These are phyloP conservation scores for Cymbopogon citratus DNA, from an alignment of 176 grass and related monocot species.

Conservation along the genomic window DNA sequence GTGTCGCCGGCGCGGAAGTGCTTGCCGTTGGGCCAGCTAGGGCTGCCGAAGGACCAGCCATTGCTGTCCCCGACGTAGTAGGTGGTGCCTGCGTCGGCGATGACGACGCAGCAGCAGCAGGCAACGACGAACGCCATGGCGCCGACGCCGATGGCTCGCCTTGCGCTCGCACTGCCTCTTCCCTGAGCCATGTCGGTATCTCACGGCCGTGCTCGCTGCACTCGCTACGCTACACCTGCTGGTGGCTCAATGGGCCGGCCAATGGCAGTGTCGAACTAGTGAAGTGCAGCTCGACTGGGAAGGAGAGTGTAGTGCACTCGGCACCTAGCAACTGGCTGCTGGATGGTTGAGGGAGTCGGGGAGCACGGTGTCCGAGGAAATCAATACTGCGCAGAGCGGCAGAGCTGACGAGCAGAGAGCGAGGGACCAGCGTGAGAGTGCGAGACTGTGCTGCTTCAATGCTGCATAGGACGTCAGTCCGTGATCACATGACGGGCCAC, in stretches of 20 bases:
- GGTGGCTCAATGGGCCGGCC: too few species aligned
- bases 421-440: neutral
- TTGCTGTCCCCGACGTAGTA: constrained; percentile 54
- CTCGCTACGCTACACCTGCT: too few species aligned
- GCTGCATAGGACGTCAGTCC: constrained; percentile 28
- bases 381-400: constrained; percentile 10
- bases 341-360: neutral
- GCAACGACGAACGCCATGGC: constrained; percentile 17
- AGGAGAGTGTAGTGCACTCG: too few species aligned
- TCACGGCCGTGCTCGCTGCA: neutral
- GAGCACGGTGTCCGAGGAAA: neutral
- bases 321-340: neutral
- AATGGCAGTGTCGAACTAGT: too few species aligned
- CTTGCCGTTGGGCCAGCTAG: constrained; percentile 61
- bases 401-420: neutral
- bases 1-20: constrained; percentile 57
- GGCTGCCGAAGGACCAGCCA: constrained; percentile 51
- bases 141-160: constrained; percentile 1
- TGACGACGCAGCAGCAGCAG: neutral
- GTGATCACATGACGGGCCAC: constrained; percentile 30
- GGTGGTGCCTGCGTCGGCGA: constrained; percentile 34
- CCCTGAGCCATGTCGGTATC: constrained; percentile 26
- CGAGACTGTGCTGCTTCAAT: constrained; percentile 20
- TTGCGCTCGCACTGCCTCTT: constrained; percentile 29
- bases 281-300: too few species aligned